Evolutionary conservation across 192 early-diverging fungal species (phyloP).

Genomic region (Podila epicladia): DNA sequence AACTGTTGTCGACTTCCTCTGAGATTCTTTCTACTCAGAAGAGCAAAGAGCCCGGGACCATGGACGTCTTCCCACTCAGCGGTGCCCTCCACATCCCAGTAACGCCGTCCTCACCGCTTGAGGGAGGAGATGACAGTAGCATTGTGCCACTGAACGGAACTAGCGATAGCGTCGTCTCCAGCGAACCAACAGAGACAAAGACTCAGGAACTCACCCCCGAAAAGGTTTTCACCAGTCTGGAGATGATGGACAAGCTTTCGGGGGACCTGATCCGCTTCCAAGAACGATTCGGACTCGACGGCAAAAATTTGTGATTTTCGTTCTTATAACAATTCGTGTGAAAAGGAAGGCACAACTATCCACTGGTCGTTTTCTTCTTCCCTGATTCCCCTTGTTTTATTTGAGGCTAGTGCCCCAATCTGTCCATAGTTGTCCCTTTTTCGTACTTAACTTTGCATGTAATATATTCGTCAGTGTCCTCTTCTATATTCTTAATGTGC

Average conservation of each 20-base stretch:
- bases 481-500: too few relatives aligned
- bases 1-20: not conserved
- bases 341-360: not conserved
- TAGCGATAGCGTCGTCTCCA: too few relatives aligned
- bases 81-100: not conserved
- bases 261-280: slow-evolving; percentile 58
- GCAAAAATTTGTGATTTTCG: not conserved
- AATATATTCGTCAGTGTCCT: too few relatives aligned
- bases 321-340: not conserved
- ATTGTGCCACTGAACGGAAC: too few relatives aligned
- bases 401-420: not conserved
- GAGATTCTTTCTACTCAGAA: not conserved
- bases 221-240: slow-evolving; percentile 26
- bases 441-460: not conserved
- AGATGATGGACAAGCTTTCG: slow-evolving; percentile 57
- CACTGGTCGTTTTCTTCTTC: not conserved
- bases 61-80: not conserved
- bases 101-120: not conserved
- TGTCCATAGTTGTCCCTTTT: not conserved
- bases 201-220: not conserved
- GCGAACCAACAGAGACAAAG: too few relatives aligned
- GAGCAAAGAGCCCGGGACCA: not conserved
- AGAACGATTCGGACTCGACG: slow-evolving; percentile 43
- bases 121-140: not conserved
- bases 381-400: not conserved